Conservation (phyloP, 2,329 filamentous ascomycete genomes). For the Phialocephala subalpina region DNA sequence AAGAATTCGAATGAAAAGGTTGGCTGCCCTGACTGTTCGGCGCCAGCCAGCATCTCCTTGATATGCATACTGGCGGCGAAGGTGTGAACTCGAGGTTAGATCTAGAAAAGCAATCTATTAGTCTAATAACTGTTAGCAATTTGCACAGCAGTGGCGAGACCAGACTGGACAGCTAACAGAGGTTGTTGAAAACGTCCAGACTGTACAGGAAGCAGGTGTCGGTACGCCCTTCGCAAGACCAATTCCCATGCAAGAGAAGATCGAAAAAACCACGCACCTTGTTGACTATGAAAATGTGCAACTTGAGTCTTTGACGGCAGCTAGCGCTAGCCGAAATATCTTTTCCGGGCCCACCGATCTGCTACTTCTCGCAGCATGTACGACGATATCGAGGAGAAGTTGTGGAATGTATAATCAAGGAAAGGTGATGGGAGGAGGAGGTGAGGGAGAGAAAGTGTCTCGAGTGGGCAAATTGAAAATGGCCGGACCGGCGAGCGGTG, state of each 20-base stretch:
- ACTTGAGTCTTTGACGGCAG: background rate
- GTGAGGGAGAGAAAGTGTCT: background rate
- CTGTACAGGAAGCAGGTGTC: background rate
- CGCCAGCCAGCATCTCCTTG: constrained; percentile 86
- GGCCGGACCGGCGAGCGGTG: constrained; percentile 7
- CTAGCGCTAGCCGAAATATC: constrained; percentile 51
- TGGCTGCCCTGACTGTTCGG: constrained; percentile 79
- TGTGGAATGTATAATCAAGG: constrained; percentile 17
- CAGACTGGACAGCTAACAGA: background rate
- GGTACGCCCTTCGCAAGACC: background rate
- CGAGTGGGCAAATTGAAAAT: constrained; percentile 8
- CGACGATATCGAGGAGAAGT: constrained; percentile 28
- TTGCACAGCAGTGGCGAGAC: background rate
- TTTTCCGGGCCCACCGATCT: constrained; percentile 55
- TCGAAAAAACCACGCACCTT: constrained; percentile 1
- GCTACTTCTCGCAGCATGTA: constrained; percentile 63
- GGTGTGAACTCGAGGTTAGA: constrained; percentile 3
- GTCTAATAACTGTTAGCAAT: background rate
- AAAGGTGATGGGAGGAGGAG: background rate
- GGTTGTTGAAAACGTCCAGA: background rate
- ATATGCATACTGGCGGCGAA: constrained; percentile 80
- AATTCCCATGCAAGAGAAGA: background rate
- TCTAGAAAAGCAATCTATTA: constrained; percentile 19
- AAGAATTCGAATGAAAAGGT: constrained; percentile 99
- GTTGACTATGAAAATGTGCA: background rate